Conservation (phyloP, 2,329 filamentous ascomycete genomes). For the Kalmusia sp. region DNA sequence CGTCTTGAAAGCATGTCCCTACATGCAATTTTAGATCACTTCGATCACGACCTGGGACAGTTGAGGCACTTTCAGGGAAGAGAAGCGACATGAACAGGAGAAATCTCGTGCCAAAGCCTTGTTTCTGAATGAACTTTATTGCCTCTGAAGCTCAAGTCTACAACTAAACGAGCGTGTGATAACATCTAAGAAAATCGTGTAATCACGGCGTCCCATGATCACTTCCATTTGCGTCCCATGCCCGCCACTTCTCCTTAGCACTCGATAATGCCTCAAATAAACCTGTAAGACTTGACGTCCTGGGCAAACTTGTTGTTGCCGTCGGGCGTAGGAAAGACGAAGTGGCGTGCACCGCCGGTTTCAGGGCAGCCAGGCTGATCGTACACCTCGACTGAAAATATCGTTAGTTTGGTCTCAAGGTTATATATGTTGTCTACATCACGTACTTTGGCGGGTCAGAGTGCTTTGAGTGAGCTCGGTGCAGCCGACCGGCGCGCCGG, state of each 20-base stretch:
- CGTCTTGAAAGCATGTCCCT: too few relatives aligned
- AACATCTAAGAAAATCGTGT: conserved; percentile 1
- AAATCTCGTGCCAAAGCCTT: too few relatives aligned
- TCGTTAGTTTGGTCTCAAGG: neutral
- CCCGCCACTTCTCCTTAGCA: neutral
- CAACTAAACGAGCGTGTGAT: neutral
- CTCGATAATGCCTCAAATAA: neutral
- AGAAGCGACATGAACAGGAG: too few relatives aligned
- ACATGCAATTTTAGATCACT: too few relatives aligned
- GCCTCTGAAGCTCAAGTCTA: neutral
- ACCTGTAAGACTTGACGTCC: conserved; percentile 1
- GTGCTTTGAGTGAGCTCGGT: conserved; percentile 5
- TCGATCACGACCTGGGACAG: too few relatives aligned
- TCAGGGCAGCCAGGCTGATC: neutral
- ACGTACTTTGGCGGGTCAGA: neutral
- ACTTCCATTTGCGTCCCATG: neutral
- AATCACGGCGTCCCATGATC: conserved; percentile 7
- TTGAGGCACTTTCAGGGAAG: too few relatives aligned
- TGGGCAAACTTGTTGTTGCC: conserved; percentile 6
- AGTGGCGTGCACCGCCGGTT: neutral
- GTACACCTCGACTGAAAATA: neutral
- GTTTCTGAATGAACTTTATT: too few relatives aligned
- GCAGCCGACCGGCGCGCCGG: neutral
- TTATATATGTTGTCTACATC: too few relatives aligned
- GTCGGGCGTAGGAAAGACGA: neutral